Evolutionary conservation across 805 yeast species (phyloP), one percentile per base, ranked within the genome.

Genomic region (Candida coquimbonensis): DNA sequence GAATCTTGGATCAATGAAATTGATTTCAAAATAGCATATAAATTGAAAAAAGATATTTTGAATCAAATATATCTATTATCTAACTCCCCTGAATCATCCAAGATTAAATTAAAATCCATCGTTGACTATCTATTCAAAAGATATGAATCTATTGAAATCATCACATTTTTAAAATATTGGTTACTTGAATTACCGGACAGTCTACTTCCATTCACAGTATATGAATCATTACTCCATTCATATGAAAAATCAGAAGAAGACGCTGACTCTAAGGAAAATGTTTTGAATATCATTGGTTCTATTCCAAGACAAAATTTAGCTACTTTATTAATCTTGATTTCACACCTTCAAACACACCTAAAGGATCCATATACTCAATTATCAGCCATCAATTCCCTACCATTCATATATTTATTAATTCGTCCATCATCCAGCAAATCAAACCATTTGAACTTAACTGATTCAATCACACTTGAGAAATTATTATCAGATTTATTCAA

Each of bases 151-250:
- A 41, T 37, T 8, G 60, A 55, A 34, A 53, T 67, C 46, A 44
- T 65, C 5, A 70, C 72, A 44, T 64, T 77, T 17, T 62, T 79
- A 47, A 79, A 79, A 53, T 56, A 75, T 31, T 79, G 78, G 68
- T 65, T 80, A 31, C 61, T 80, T 61, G 86, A 80, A 53, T 59
- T 80, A 35, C 84, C 84, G 0, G 83, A 78, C 51, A 73, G 83
- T 26, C 58, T 80, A 25, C 65, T 77, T 4, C 75, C 80, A 1
- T 61, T 62, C 46, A 51, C 55, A 1, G 48, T 57, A 5, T 61
- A 56, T 46, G 66, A 62, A 14, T 43, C 59, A 2, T 37, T 62
- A 13, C 41, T 49, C 17, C 46, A 34, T 9, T 31, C 45, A 2
- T 59, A 57, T 41, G 45, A 45, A 1, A 38, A 19, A 1, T 43